Evolutionary conservation across 805 yeast species (phyloP), one percentile per base, ranked within the genome.

Genomic region (Komagataella kurtzmanii): DNA sequence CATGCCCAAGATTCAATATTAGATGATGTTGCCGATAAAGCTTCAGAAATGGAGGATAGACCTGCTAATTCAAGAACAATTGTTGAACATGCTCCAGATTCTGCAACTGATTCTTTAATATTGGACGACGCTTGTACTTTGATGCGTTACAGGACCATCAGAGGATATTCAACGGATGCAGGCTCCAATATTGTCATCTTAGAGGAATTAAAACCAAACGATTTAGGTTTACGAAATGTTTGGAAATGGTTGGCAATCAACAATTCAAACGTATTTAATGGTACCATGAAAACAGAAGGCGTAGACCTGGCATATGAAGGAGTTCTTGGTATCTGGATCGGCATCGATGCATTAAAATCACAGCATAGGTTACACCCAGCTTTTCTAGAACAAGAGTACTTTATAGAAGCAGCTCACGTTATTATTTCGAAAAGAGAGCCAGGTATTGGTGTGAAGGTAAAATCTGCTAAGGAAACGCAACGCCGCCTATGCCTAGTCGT

Each of bases 241-340:
- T 91, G 98, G 98, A 81, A 84, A 61, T 91, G 98, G 98, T 67
- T 91, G 36, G 77, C 80, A 1, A 77, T 86, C 50, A 88, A 95
- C 0, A 75, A 79, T 51, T 79, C 77, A 46, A 74, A 86, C 1
- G 80, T 80, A 3, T 75, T 74, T 17, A 77, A 81, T 49, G 84
- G 87, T 0, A 70, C 83, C 1, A 83, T 87, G 85, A 70, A 78
- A 2, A 74, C 84, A 4, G 81, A 80, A 21, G 82, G 78, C 17
- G 68, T 88, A 44, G 97, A 91, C 61, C 72, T 91, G 36, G 90
- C 95, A 1, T 89, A 79, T 62, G 83, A 85, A 56, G 99, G 99
- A 6, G 95, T 91, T 2, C 65, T 81, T 24, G 95, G 96, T 7
- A 80, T 91, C 43, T 91, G 98, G 99, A 81, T 81, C 58, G 90